Conservation (phyloP, 2,329 filamentous ascomycete genomes). For the Diaporthe helianthi region DNA sequence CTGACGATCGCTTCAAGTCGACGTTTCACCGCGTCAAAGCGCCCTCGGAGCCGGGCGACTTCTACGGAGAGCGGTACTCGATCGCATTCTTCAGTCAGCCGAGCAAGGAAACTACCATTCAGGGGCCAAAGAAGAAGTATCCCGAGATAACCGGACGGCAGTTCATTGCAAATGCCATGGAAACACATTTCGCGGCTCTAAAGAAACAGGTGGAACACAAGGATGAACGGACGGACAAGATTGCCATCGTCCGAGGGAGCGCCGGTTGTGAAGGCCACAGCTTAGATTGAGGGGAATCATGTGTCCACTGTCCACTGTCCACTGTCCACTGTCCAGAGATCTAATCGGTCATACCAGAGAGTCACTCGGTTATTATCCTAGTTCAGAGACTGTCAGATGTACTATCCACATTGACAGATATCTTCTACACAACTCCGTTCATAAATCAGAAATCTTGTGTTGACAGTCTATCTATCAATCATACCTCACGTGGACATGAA, state of each 20-base stretch:
- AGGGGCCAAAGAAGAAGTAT: constrained; percentile 63
- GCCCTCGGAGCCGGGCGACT: constrained; percentile 46
- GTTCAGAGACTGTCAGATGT: no score
- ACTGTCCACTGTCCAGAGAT: no score
- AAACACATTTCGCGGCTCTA: constrained; percentile 56
- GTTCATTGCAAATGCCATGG: constrained; percentile 62
- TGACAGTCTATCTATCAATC: no score
- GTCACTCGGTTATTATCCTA: no score
- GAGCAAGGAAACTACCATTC: constrained; percentile 58
- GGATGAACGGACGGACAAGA: not conserved
- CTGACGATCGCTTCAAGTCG: constrained; percentile 66
- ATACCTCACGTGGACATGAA: no score
- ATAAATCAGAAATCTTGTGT: no score
- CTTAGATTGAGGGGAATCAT: not conserved
- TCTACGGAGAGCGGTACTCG: constrained; percentile 61
- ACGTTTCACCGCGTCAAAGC: constrained; percentile 61
- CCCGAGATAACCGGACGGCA: constrained; percentile 60
- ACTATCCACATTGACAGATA: no score
- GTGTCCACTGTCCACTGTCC: no score
- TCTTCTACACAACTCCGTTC: no score
- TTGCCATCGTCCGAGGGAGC: not conserved
- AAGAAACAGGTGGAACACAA: not conserved
- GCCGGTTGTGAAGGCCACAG: constrained; percentile 1
- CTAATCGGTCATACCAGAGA: no score
- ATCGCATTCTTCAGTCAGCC: constrained; percentile 69